A percentile compares a stretch with the other conserved stretches of the same genome.
Evolutionary conservation across 75 land plant genomes (phyloP).

Genomic region (Selaginella tamariscina): DNA sequence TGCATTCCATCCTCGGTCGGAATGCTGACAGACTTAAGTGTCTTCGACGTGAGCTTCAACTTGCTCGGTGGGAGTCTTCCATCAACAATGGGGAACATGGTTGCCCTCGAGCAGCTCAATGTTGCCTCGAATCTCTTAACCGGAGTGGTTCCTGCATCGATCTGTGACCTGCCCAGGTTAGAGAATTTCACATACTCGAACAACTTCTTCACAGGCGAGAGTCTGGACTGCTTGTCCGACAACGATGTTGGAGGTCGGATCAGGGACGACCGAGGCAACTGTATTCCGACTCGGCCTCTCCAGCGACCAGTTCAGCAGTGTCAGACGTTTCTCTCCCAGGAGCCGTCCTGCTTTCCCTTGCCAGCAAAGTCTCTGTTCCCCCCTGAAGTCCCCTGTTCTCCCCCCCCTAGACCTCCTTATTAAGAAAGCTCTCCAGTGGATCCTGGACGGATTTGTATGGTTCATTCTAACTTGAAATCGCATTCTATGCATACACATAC

Average conservation of each 20-base stretch:
- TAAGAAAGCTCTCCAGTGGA: background rate
- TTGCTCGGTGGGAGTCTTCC: background rate
- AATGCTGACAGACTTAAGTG: background rate
- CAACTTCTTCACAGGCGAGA: conserved; percentile 5
- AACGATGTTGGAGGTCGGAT: background rate
- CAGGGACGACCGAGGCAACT: conserved; percentile 4
- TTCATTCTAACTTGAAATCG: no score
- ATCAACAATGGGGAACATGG: background rate
- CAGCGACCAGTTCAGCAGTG: conserved; percentile 7
- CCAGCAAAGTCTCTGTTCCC: conserved; percentile 28
- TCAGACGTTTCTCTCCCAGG: background rate
- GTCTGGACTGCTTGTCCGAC: background rate
- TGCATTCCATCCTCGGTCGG: background rate
- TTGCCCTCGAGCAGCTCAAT: background rate
- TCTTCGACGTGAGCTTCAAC: conserved; percentile 11
- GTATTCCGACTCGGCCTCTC: background rate
- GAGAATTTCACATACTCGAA: conserved; percentile 2
- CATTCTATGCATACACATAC: no score
- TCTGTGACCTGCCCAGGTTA: background rate
- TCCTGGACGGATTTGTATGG: no score
- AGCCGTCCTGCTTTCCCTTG: conserved; percentile 10
- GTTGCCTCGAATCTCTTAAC: background rate
- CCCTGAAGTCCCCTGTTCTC: conserved; percentile 31
- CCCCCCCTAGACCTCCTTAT: conserved; percentile 19
- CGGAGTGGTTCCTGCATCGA: conserved; percentile 1